A percentile compares a stretch with the other conserved stretches of the same genome.
Evolutionary conservation across 495 filamentous ascomycete species (phyloP).

Genomic region (Podospora fimiseda): DNA sequence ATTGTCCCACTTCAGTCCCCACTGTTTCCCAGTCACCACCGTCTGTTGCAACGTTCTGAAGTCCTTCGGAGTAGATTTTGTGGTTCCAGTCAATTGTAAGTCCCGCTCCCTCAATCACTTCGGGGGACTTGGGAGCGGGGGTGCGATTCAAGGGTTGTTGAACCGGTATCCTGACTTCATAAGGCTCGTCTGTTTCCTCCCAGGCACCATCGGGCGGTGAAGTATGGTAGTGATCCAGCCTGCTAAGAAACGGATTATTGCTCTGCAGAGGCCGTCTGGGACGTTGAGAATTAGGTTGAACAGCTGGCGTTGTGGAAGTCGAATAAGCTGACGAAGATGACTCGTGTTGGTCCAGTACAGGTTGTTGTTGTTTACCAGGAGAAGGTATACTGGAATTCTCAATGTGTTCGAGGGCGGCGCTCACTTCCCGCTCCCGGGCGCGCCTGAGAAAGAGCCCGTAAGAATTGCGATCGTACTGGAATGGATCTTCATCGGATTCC

Average conservation of each 20-base stretch:
- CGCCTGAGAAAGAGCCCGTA: constrained; percentile 21
- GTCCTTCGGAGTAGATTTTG: neutral
- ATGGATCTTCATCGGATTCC: constrained; percentile 28
- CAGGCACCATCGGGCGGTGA: constrained; percentile 6
- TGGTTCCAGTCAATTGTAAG: neutral
- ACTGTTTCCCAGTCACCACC: constrained; percentile 28
- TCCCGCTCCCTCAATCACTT: neutral
- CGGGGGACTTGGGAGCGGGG: neutral
- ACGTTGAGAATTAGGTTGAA: neutral
- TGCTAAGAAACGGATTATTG: constrained; percentile 15
- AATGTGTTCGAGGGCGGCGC: constrained; percentile 18
- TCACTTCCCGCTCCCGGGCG: constrained; percentile 24
- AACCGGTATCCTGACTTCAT: constrained; percentile 12
- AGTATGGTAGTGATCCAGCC: constrained; percentile 8
- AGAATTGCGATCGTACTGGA: constrained; percentile 25
- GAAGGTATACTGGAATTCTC: constrained; percentile 9
- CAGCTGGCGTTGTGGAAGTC: constrained; percentile 4
- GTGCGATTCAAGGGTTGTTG: neutral
- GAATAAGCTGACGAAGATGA: neutral
- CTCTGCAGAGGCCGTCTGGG: neutral
- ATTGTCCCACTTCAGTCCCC: constrained; percentile 15
- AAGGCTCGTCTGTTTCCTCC: constrained; percentile 5
- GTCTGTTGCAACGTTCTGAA: constrained; percentile 17
- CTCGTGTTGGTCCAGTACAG: neutral
- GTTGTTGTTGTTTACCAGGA: neutral